phyloP scores from a whole-genome alignment of 495 filamentous ascomycete genomes.

The Aspergillus haitiensis region DNA sequence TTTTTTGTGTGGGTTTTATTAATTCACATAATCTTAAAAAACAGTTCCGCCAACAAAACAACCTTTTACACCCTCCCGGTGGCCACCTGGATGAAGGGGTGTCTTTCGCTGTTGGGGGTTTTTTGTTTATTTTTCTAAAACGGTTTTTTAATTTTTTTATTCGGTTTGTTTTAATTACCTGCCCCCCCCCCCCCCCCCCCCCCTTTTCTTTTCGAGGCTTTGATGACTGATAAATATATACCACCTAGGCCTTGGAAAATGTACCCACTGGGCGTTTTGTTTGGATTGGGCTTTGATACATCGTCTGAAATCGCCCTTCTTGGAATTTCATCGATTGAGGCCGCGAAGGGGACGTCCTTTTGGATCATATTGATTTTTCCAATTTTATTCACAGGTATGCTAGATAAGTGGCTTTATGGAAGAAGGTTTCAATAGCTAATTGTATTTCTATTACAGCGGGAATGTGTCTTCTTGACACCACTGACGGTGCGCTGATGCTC shows the following conservation, averaged over 20 bases:
- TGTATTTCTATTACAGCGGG: conserved; percentile 51
- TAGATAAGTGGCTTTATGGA: neutral
- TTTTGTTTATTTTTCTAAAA: too few species aligned
- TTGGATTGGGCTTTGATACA: conserved; percentile 95
- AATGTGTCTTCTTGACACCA: conserved; percentile 89
- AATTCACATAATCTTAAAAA: too few species aligned
- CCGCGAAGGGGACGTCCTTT: conserved; percentile 77
- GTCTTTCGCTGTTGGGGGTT: too few species aligned
- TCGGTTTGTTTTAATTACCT: too few species aligned
- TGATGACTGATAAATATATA: conserved; percentile 7
- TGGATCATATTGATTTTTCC: conserved; percentile 97
- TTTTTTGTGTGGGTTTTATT: too few species aligned
- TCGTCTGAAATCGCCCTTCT: conserved; percentile 91
- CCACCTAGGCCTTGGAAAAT: conserved; percentile 82
- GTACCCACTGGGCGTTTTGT: conserved; percentile 85
- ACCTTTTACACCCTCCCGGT: too few species aligned
- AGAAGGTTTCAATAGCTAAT: too few species aligned
- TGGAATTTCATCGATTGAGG: conserved; percentile 85
- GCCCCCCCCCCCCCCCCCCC: too few species aligned
- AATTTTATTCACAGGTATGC: conserved; percentile 77
- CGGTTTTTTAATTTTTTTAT: too few species aligned
- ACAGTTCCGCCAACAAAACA: too few species aligned
- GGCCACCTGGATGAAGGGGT: too few species aligned
- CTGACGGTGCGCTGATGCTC: conserved; percentile 94
- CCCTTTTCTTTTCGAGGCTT: too few species aligned